These are phyloP conservation scores for Calcarisporium arbuscula DNA, from an alignment of 2,329 filamentous ascomycete genomes.

Conservation along the genomic window DNA sequence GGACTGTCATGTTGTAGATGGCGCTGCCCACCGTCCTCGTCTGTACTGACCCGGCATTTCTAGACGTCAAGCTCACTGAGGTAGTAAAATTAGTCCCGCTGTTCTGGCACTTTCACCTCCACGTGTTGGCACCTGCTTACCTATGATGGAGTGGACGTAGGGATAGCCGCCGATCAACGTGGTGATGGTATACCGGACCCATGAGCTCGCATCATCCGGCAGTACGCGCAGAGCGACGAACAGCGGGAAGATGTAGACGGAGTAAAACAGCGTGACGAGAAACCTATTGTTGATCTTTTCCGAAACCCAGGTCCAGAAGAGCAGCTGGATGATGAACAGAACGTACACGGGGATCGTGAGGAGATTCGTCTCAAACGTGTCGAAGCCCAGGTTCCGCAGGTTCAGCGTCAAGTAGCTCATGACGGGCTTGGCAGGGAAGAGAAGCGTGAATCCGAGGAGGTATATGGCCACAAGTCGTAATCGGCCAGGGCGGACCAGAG, in stretches of 20 bases:
- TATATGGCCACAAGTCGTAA: slow-evolving; percentile 49
- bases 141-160: slow-evolving; percentile 1
- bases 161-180: background rate
- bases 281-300: slow-evolving; percentile 29
- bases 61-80: slow-evolving; percentile 53
- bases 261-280: no score
- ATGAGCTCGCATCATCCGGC: no score
- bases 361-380: slow-evolving; percentile 37
- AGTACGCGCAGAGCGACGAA: no score
- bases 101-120: no score
- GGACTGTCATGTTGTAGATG: slow-evolving; percentile 52
- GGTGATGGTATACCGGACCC: background rate
- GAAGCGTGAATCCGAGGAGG: slow-evolving; percentile 39
- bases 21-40: slow-evolving; percentile 56
- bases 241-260: no score
- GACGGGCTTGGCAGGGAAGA: slow-evolving; percentile 33
- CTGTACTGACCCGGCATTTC: slow-evolving; percentile 56
- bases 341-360: slow-evolving; percentile 35
- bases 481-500: slow-evolving; percentile 48
- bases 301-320: slow-evolving; percentile 14
- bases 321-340: no score
- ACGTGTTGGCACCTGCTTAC: no score
- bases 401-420: slow-evolving; percentile 37
- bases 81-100: no score
- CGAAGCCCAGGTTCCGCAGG: slow-evolving; percentile 33